Percentiles rank a stretch among this genome's conserved stretches.
Evolutionary conservation across 192 early-diverging fungal genomes (phyloP).

Genomic region (Haplosporangium gracile): DNA sequence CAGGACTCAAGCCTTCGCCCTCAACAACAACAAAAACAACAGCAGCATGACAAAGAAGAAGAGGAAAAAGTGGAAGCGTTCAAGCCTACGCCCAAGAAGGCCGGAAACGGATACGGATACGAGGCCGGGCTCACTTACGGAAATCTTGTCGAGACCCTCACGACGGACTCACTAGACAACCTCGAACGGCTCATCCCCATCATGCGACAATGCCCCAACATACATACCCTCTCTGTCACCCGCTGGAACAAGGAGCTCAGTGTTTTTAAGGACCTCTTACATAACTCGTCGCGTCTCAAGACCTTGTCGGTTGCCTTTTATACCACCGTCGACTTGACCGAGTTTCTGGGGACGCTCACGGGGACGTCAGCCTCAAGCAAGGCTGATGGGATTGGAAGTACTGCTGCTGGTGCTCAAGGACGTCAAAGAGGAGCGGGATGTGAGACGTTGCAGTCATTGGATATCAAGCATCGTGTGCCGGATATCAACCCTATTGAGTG

Average conservation of each 20-base stretch:
- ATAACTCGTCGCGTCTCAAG: background rate
- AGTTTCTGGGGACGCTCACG: constrained; percentile 11
- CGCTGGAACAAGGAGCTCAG: constrained; percentile 33
- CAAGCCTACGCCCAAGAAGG: background rate
- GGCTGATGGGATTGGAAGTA: background rate
- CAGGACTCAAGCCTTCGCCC: background rate
- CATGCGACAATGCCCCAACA: constrained; percentile 22
- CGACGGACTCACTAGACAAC: constrained; percentile 34
- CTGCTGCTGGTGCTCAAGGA: background rate
- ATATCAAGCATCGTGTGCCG: constrained; percentile 32
- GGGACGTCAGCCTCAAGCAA: background rate
- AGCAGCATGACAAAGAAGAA: background rate
- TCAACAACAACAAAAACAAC: background rate
- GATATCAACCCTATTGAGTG: constrained; percentile 35
- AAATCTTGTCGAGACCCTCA: constrained; percentile 27
- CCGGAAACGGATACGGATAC: background rate
- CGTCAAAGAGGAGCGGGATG: background rate
- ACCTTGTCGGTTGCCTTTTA: constrained; percentile 27
- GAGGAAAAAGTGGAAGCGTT: too few species aligned
- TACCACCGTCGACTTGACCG: constrained; percentile 22
- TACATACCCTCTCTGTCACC: constrained; percentile 15
- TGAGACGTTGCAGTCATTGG: constrained; percentile 15
- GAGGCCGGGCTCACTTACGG: constrained; percentile 10
- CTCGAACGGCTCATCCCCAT: constrained; percentile 22
- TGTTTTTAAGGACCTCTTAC: constrained; percentile 2